These are phyloP conservation scores for Tephrocybe rancida DNA, from an alignment of 768 basidiomycete species.

Conservation along the genomic window DNA sequence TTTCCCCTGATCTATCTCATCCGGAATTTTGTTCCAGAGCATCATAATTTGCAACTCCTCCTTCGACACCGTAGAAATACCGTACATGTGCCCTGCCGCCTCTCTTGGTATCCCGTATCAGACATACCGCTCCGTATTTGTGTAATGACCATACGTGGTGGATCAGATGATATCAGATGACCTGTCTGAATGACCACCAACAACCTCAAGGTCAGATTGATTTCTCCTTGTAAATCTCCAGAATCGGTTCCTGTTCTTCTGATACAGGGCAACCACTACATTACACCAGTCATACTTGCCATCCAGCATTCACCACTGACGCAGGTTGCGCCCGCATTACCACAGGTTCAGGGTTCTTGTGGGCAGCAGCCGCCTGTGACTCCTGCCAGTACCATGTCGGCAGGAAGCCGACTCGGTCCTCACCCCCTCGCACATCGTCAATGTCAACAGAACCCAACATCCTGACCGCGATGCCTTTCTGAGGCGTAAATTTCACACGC, in stretches of 20 bases:
- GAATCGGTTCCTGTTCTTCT: constrained; percentile 18
- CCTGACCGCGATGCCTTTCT: constrained; percentile 52
- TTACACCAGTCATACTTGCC: constrained; percentile 22
- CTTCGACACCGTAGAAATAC: background rate
- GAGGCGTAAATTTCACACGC: constrained; percentile 69
- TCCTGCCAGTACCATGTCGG: constrained; percentile 72
- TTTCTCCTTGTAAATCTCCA: constrained; percentile 13
- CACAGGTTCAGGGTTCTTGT: constrained; percentile 2
- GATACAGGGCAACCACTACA: constrained; percentile 14
- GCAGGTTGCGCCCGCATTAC: constrained; percentile 3
- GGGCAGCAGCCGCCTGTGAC: constrained; percentile 16
- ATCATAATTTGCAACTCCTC: background rate
- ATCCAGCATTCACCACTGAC: constrained; percentile 16
- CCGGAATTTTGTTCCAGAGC: constrained; percentile 16
- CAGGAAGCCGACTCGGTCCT: constrained; percentile 80
- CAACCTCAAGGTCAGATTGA: constrained; percentile 20
- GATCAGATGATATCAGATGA: constrained; percentile 34
- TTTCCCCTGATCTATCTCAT: constrained; percentile 5
- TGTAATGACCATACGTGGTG: constrained; percentile 9
- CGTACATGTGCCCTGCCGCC: background rate
- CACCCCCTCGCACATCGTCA: constrained; percentile 62
- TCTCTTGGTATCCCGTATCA: background rate
- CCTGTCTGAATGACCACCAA: constrained; percentile 31
- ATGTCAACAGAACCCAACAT: constrained; percentile 50
- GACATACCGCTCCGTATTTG: constrained; percentile 4